phyloP scores from a whole-genome alignment of 176 grass and related monocot species.

The Themeda triandra region DNA sequence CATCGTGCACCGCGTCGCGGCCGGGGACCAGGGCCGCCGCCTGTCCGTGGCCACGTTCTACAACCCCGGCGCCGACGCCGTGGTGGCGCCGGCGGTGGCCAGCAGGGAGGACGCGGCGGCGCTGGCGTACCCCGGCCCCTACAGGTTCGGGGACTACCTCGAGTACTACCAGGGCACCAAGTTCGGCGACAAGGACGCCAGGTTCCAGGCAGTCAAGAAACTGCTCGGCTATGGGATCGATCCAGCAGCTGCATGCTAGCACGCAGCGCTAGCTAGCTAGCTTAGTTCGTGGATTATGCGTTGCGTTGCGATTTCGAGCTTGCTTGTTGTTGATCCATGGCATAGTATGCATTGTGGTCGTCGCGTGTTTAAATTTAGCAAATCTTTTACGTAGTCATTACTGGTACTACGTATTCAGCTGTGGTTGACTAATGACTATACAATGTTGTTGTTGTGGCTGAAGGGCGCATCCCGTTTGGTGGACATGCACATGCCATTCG shows the following conservation, averaged over 20 bases:
- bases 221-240: slow-evolving; percentile 17
- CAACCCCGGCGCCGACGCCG: slow-evolving; percentile 53
- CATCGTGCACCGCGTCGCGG: slow-evolving; percentile 62
- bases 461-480: neutral
- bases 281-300: neutral
- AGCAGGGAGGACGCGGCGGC: neutral
- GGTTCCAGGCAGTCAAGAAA: slow-evolving; percentile 62
- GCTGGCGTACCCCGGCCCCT: slow-evolving; percentile 50
- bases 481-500: neutral
- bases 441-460: neutral
- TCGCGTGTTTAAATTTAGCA: neutral
- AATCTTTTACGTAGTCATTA: neutral
- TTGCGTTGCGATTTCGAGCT: neutral
- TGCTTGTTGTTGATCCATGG: neutral
- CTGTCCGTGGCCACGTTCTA: slow-evolving; percentile 92
- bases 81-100: slow-evolving; percentile 35
- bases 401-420: neutral
- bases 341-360: neutral
- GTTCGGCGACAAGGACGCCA: slow-evolving; percentile 65
- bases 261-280: neutral
- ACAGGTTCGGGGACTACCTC: slow-evolving; percentile 77
- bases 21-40: slow-evolving; percentile 28
- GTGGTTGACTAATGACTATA: neutral
- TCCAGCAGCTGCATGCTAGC: neutral
- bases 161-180: slow-evolving; percentile 78